phyloP scores from a whole-genome alignment of 768 basidiomycete species.

The Tricholoma sp. region DNA sequence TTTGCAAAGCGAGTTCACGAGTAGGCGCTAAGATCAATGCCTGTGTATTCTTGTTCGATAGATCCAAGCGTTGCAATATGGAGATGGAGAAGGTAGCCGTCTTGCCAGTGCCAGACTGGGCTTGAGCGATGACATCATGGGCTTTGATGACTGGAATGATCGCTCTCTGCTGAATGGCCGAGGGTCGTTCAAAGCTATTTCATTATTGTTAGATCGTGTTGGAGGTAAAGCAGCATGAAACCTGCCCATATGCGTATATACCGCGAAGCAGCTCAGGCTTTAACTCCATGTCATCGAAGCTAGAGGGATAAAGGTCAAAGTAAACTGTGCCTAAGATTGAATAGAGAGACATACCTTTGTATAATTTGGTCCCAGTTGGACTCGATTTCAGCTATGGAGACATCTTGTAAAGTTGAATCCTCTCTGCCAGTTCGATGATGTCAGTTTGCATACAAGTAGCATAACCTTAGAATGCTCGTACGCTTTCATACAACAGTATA shows the following conservation, averaged over 20 bases:
- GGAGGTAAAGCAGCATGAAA: neutral
- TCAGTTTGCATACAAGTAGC: neutral
- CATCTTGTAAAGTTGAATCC: slow-evolving; percentile 70
- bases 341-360: slow-evolving; percentile 72
- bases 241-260: slow-evolving; percentile 96
- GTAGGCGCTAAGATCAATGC: slow-evolving; percentile 99
- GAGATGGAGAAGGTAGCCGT: slow-evolving; percentile 99
- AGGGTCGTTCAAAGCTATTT: slow-evolving; percentile 94
- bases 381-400: slow-evolving; percentile 85
- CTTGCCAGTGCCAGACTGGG: slow-evolving; percentile 99
- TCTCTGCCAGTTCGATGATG: slow-evolving; percentile 44
- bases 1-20: slow-evolving; percentile 97
- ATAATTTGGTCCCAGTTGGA: slow-evolving; percentile 98
- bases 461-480: slow-evolving; percentile 3
- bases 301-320: slow-evolving; percentile 20
- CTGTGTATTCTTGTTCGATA: slow-evolving; percentile 77
- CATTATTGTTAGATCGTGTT: slow-evolving; percentile 1
- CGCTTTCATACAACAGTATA: slow-evolving; percentile 22
- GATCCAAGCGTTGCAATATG: slow-evolving; percentile 65
- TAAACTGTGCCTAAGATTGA: slow-evolving; percentile 9
- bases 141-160: slow-evolving; percentile 98
- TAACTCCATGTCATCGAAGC: slow-evolving; percentile 99
- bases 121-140: slow-evolving; percentile 98
- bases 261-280: slow-evolving; percentile 97
- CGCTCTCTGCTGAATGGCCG: slow-evolving; percentile 98